Evolutionary conservation across 305 asterid species (phyloP).

Genomic region (Stenogyne calaminthoides): DNA sequence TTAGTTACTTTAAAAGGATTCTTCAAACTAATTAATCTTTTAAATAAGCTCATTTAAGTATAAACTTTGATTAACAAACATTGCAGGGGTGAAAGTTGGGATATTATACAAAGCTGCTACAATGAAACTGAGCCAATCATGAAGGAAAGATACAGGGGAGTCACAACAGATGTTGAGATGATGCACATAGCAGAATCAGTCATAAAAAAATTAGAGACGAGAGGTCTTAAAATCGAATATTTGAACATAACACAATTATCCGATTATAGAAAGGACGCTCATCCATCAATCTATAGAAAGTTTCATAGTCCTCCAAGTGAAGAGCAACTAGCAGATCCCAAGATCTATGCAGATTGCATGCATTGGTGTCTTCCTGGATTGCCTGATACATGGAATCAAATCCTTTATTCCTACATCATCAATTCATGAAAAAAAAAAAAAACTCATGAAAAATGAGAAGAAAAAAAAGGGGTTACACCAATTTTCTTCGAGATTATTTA

Average conservation of each 20-base stretch:
- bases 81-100: conserved; percentile 16
- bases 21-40: neutral
- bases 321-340: conserved; percentile 39
- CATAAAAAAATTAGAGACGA: conserved; percentile 35
- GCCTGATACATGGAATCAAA: conserved; percentile 69
- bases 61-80: neutral
- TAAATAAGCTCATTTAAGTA: neutral
- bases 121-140: conserved; percentile 42
- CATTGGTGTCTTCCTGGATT: conserved; percentile 84
- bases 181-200: conserved; percentile 47
- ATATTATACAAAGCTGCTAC: conserved; percentile 38
- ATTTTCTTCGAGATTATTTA: neutral
- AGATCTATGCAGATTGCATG: conserved; percentile 51
- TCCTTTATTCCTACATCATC: conserved; percentile 49
- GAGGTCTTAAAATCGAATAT: conserved; percentile 45
- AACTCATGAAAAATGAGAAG: no score
- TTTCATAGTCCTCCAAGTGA: conserved; percentile 37
- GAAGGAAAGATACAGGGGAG: conserved; percentile 32
- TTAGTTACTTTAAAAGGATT: neutral
- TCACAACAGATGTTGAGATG: conserved; percentile 40
- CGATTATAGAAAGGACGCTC: conserved; percentile 60
- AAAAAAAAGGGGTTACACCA: neutral
- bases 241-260: conserved; percentile 57
- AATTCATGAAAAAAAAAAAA: neutral
- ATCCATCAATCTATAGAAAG: conserved; percentile 47